Base-by-base conservation (phyloP, 805 yeast genomes). In the Candida sithepensis region DNA sequence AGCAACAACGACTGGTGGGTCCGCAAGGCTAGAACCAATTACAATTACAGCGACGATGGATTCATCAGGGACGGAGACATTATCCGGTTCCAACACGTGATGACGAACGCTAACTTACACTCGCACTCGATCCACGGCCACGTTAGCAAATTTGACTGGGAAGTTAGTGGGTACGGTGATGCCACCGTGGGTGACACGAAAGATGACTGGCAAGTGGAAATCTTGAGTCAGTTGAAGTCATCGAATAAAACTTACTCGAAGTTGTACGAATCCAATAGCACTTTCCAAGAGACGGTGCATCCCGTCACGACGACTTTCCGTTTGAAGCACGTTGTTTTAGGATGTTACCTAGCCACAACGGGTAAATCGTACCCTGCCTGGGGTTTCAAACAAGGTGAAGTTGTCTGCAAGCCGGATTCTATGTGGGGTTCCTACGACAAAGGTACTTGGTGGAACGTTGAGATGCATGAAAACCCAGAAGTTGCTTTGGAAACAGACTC, bases 381-480 rank as follows among this genome's bases (percentile, higher is more conserved):
- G 99, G 99, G 99, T 19, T 94, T 92, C 78, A 81, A 89, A 64
- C 99, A 94, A 73, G 96, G 96, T 53, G 96, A 87, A 66, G 88
- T 87, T 38, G 78, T 82, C 7, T 87, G 96, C 66, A 79, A 79
- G 53, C 60, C 71, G 6, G 65, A 78, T 0, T 70, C 82, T 45
- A 39, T 46, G 1, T 21, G 45, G 5, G 53, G 57, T 10, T 49
- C 46, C 14, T 42, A 49, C 4, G 89, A 85, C 64, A 79, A 81
- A 60, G 72, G 77, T 46, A 81, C 90, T 8, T 82, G 87, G 85
- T 87, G 95, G 95, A 87, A 87, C 66, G 64, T 87, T 47, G 95
- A 87, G 65, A 77, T 77, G 55, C 89, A 85, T 65, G 69, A 66
- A 49, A 82, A 84, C 61, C 73, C 71, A 20, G 61, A 71, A 16